Evolutionary conservation across 805 yeast species (phyloP).

Genomic region (Candida fluviatilis): DNA sequence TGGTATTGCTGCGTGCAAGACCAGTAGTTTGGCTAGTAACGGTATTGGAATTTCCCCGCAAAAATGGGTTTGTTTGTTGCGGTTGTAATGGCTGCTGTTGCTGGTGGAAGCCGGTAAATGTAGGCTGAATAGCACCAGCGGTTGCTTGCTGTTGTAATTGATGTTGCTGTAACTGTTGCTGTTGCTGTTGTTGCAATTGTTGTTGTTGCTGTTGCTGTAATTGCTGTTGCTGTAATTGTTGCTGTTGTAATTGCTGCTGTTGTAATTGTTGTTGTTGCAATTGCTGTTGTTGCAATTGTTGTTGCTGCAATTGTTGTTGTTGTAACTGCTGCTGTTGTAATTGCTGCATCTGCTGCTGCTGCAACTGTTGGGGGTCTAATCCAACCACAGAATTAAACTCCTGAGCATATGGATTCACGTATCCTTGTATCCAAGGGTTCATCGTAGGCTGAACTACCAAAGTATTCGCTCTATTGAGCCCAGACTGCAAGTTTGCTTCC

Average conservation of each 20-base stretch:
- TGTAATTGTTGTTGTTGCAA: constrained; percentile 22
- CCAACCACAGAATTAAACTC: constrained; percentile 6
- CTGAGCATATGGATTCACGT: constrained; percentile 12
- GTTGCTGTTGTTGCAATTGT: constrained; percentile 2
- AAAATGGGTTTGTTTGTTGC: constrained; percentile 6
- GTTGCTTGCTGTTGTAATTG: constrained; percentile 7
- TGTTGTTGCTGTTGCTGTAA: not conserved
- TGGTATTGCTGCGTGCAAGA: constrained; percentile 28
- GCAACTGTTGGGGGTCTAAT: constrained; percentile 16
- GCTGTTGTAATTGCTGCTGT: constrained; percentile 17
- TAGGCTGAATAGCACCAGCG: constrained; percentile 4
- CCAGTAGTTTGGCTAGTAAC: constrained; percentile 11
- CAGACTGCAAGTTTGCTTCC: constrained; percentile 5
- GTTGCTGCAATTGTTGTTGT: constrained; percentile 9
- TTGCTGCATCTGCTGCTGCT: constrained; percentile 13
- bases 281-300: constrained; percentile 25
- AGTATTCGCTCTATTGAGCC: constrained; percentile 16
- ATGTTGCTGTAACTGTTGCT: constrained; percentile 3
- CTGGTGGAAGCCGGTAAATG: constrained; percentile 6
- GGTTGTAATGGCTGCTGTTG: constrained; percentile 11
- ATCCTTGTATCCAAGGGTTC: constrained; percentile 37
- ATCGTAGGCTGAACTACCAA: constrained; percentile 35
- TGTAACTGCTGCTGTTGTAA: constrained; percentile 11
- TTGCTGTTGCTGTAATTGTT: constrained; percentile 1
- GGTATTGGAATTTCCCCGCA: constrained; percentile 8